Evolutionary conservation across 2,329 filamentous ascomycete genomes (phyloP).

Genomic region (Botryotinia convoluta): DNA sequence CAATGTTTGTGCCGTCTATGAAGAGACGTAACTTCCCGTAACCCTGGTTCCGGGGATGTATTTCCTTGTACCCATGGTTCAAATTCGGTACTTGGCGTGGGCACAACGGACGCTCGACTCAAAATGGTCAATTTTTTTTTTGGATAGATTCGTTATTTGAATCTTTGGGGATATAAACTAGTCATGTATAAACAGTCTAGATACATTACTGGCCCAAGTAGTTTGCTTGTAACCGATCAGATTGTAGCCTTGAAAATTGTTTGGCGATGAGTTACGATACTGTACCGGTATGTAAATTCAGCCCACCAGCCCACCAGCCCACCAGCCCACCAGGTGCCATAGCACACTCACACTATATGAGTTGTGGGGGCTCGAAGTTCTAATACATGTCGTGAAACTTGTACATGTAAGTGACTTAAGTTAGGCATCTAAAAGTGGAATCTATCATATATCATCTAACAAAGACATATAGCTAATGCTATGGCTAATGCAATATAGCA

Average conservation of each 20-base stretch:
- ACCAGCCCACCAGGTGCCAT: background rate
- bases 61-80: constrained; percentile 1
- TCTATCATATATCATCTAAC: background rate
- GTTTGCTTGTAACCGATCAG: background rate
- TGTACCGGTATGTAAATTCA: background rate
- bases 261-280: background rate
- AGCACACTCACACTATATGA: background rate
- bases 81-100: background rate
- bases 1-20: background rate
- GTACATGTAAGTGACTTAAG: background rate
- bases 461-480: background rate
- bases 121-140: background rate
- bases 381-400: background rate
- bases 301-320: background rate
- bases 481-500: background rate
- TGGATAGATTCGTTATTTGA: background rate
- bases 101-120: background rate
- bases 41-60: constrained; percentile 1
- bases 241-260: background rate
- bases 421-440: background rate
- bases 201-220: background rate
- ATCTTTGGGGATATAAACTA: background rate
- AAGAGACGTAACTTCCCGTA: background rate
- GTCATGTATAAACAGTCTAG: background rate
- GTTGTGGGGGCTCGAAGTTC: background rate